Evolutionary conservation across 768 basidiomycete genomes (phyloP), one percentile per base, ranked within the genome.

Genomic region (Trichaptum fuscoviolaceum): DNA sequence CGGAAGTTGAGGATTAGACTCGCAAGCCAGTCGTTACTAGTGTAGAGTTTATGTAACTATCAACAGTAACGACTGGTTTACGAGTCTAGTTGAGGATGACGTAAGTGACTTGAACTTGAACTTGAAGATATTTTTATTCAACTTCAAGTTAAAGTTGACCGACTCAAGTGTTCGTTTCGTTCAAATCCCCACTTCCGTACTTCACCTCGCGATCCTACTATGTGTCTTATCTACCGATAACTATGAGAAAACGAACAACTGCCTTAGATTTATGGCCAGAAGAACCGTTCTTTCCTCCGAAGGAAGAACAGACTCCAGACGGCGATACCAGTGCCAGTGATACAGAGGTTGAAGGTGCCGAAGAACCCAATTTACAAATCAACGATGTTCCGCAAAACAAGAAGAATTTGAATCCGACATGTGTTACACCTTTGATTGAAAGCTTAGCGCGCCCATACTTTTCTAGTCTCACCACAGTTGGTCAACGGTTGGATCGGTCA

Each of bases 351-450:
- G 42, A 52, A 52, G 42, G 15, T 12, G 42, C 10, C 15, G 42
- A 52, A 52, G 42, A 52, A 12, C 10, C 42, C 10, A 12, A 12
- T 20, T 2, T 15, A 15, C 42, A 15, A 12, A 20, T 52, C 12
- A 20, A 52, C 3, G 42, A 52, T 3, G 20, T 52, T 15, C 42
- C 42, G 42, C 42, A 52, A 12, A 52, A 52, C 42, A 52, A 52
- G 42, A 52, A 85, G 68, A 81, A 83, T 34, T 85, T 86, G 69
- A 82, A 74, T 20, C 75, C 77, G 5, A 91, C 89, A 0, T 83
- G 84, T 61, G 88, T 92, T 8, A 91, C 90, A 0, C 85, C 85
- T 0, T 77, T 80, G 23, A 86, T 92, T 58, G 81, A 80, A 6
- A 70, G 75, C 9, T 74, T 91, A 8, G 84, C 88, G 26, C 12